These are phyloP conservation scores for Pleurotus ostreatus DNA, from an alignment of 768 basidiomycete genomes.

Conservation along the genomic window DNA sequence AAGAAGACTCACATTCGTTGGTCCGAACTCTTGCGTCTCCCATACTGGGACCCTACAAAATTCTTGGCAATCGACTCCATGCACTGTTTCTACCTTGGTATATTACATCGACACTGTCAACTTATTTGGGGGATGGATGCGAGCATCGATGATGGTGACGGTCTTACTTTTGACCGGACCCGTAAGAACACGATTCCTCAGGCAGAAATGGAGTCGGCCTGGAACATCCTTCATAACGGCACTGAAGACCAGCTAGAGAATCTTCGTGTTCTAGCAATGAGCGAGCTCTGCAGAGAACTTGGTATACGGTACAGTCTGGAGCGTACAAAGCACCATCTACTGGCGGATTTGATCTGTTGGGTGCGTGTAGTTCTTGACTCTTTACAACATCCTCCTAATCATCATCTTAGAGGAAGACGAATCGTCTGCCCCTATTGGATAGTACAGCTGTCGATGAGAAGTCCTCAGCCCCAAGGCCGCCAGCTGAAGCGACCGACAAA, in stretches of 20 bases:
- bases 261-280: not conserved
- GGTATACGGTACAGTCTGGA: not conserved
- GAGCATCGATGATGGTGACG: not conserved
- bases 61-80: slow-evolving; percentile 9
- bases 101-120: slow-evolving; percentile 1
- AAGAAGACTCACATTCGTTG: slow-evolving; percentile 6
- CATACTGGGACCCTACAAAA: slow-evolving; percentile 11
- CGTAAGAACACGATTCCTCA: not conserved
- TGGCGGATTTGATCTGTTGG: not conserved
- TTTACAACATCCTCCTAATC: too few relatives aligned
- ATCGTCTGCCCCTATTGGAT: too few relatives aligned
- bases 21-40: slow-evolving; percentile 9
- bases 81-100: slow-evolving; percentile 8
- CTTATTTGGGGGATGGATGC: slow-evolving; percentile 9
- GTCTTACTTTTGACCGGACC: not conserved
- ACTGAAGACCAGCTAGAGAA: not conserved
- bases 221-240: not conserved
- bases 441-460: too few relatives aligned
- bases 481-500: too few relatives aligned
- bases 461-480: too few relatives aligned
- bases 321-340: not conserved
- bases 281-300: not conserved
- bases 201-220: too few relatives aligned
- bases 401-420: too few relatives aligned
- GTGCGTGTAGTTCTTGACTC: too few relatives aligned